A percentile compares a stretch with the other conserved stretches of the same genome.
These are phyloP conservation scores for Prunus padus DNA, from an alignment of 306 rosid genomes.

Conservation along the genomic window DNA sequence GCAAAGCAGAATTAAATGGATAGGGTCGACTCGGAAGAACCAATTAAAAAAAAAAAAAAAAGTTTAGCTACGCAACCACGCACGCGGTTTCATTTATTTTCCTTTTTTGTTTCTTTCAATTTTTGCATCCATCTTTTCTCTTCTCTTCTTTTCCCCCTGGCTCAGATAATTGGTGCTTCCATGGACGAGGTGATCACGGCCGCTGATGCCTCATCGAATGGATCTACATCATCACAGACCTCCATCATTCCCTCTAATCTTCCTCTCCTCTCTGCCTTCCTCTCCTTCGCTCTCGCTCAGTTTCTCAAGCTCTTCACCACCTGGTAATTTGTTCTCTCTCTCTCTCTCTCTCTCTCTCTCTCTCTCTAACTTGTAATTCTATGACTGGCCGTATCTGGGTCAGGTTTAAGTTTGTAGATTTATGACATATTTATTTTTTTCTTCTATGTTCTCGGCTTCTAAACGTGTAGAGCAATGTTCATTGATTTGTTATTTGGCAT, in stretches of 20 bases:
- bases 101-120: not conserved
- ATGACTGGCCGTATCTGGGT: not conserved
- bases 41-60: too few species aligned
- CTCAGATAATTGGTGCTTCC: conserved; percentile 4
- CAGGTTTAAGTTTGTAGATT: not conserved
- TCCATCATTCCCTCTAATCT: conserved; percentile 36
- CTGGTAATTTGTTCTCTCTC: conserved; percentile 32
- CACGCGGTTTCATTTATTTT: not conserved
- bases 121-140: not conserved
- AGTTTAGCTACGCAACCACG: not conserved
- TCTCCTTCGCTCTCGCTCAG: conserved; percentile 52
- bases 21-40: too few species aligned
- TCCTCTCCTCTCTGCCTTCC: conserved; percentile 49
- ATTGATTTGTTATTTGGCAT: not conserved
- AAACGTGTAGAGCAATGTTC: not conserved
- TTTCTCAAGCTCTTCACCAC: conserved; percentile 53
- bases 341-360: not conserved
- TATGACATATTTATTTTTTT: not conserved
- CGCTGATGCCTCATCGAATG: conserved; percentile 38
- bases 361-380: not conserved
- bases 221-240: conserved; percentile 28
- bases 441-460: not conserved
- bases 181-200: conserved; percentile 49
- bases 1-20: too few species aligned
- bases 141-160: not conserved